A percentile compares a stretch with the other conserved stretches of the same genome.
Evolutionary conservation across 2,329 filamentous ascomycete species (phyloP).

Genomic region (Monilinia laxa): DNA sequence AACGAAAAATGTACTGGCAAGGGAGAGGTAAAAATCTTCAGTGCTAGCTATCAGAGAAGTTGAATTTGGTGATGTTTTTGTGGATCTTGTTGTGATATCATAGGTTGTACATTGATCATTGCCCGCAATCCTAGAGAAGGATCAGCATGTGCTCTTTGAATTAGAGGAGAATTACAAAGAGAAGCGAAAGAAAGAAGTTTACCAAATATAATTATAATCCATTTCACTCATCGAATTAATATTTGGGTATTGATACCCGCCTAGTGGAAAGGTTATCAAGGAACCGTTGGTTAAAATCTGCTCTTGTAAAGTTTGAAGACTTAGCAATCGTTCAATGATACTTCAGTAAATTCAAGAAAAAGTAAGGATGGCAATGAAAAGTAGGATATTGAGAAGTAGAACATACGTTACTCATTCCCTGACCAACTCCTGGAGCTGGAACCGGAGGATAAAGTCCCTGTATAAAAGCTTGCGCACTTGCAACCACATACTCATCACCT

Average conservation of each 20-base stretch:
- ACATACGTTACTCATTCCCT: constrained; percentile 9
- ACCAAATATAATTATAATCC: constrained; percentile 21
- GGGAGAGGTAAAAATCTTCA: constrained; percentile 32
- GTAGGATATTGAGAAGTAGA: background rate
- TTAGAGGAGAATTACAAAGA: background rate
- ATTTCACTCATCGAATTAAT: constrained; percentile 7
- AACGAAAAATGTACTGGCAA: constrained; percentile 31
- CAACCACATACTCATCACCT: constrained; percentile 53
- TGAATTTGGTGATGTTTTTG: constrained; percentile 19
- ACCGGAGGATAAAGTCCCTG: constrained; percentile 80
- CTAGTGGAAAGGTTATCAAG: constrained; percentile 62
- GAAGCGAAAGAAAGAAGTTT: background rate
- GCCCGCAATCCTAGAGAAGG: constrained; percentile 32
- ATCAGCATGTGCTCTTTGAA: background rate
- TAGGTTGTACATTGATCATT: constrained; percentile 33
- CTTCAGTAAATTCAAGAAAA: background rate
- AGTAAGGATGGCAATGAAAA: background rate
- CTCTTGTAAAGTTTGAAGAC: constrained; percentile 18
- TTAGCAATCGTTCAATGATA: background rate
- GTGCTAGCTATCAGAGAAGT: background rate
- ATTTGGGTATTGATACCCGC: constrained; percentile 75
- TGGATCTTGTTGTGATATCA: constrained; percentile 20
- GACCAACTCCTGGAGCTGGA: background rate
- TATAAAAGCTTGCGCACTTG: constrained; percentile 72
- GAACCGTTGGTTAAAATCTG: constrained; percentile 61